phyloP scores from a whole-genome alignment of 371 early-diverging fungal genomes.

The Mucor plumbeus region DNA sequence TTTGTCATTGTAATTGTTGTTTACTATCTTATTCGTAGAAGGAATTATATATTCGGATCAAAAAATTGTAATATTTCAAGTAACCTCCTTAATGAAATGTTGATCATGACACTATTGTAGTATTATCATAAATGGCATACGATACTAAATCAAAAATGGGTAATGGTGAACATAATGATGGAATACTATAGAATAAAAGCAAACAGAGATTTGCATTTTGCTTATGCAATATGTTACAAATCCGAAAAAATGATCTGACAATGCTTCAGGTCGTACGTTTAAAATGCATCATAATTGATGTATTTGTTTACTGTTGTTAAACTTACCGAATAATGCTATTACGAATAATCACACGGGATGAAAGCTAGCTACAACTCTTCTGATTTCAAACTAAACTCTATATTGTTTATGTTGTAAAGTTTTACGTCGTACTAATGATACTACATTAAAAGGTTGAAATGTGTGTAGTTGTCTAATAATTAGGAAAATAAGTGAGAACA shows the following conservation, averaged over 20 bases:
- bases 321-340: background rate
- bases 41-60: background rate
- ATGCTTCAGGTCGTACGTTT: background rate
- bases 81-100: background rate
- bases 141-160: background rate
- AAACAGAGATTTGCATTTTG: background rate
- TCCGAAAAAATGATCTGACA: background rate
- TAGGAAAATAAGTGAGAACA: too few species aligned
- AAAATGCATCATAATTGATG: background rate
- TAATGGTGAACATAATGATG: background rate
- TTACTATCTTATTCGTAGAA: too few species aligned
- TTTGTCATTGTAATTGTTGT: background rate
- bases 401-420: too few species aligned
- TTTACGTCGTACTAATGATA: too few species aligned
- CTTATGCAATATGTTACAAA: background rate
- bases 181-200: background rate
- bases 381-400: too few species aligned
- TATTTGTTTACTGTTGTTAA: background rate
- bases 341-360: background rate
- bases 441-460: too few species aligned
- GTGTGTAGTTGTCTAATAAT: too few species aligned
- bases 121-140: background rate
- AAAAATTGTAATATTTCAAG: background rate
- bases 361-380: too few species aligned
- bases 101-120: slow-evolving; percentile 5